phyloP scores from a whole-genome alignment of 805 yeast species.

The Candida odintsovae region DNA sequence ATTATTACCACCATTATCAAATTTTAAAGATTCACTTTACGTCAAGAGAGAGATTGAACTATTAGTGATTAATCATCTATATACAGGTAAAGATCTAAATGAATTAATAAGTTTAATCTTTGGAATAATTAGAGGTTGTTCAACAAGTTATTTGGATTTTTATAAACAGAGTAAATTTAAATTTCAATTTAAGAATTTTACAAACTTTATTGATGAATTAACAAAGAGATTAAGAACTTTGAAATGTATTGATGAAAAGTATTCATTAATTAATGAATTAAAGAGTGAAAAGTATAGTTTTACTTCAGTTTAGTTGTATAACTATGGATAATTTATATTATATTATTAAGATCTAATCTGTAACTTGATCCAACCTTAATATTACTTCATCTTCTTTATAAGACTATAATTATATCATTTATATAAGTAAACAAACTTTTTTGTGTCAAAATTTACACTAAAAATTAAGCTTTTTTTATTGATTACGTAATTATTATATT shows the following conservation, averaged over 20 bases:
- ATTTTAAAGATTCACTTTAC: constrained; percentile 30
- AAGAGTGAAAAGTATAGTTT: neutral
- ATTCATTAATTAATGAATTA: constrained; percentile 10
- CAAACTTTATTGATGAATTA: constrained; percentile 19
- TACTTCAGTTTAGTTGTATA: neutral
- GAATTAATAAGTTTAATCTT: constrained; percentile 17
- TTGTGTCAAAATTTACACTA: too few relatives aligned
- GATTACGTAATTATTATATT: too few relatives aligned
- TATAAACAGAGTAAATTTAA: constrained; percentile 14
- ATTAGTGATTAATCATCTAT: constrained; percentile 17
- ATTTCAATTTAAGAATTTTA: constrained; percentile 19
- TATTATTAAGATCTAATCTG: too few relatives aligned
- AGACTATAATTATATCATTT: too few relatives aligned
- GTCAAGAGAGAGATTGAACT: constrained; percentile 33
- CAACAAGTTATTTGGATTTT: constrained; percentile 18
- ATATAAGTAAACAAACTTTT: too few relatives aligned
- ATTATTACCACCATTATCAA: constrained; percentile 28
- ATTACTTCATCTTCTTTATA: too few relatives aligned
- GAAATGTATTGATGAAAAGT: constrained; percentile 3
- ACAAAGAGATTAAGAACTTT: constrained; percentile 8
- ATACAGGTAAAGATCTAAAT: constrained; percentile 3
- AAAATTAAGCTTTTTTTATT: too few relatives aligned
- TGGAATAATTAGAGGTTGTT: constrained; percentile 19
- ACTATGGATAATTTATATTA: too few relatives aligned
- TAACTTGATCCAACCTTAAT: too few relatives aligned